Conservation (phyloP, 139 green algal species). For the Chlorella sorokiniana region DNA sequence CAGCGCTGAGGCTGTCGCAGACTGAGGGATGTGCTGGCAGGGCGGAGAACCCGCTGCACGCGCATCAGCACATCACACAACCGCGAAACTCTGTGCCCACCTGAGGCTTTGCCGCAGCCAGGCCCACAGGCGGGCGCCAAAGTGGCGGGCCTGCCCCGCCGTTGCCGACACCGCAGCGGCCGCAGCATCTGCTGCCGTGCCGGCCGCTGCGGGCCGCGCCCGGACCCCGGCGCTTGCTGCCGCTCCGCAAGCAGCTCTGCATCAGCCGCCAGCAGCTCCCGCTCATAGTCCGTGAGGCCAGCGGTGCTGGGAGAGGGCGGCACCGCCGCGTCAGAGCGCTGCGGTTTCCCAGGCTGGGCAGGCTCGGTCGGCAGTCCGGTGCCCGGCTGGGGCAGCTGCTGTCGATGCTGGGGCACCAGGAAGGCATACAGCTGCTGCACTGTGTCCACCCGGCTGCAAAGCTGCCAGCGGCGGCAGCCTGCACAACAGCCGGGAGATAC, state of each 20-base stretch:
- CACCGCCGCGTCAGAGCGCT: background rate
- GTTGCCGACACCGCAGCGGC: background rate
- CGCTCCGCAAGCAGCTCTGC: background rate
- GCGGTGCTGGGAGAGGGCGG: background rate
- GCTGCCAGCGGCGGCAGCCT: background rate
- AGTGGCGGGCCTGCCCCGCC: background rate
- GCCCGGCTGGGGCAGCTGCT: background rate
- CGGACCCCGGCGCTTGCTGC: background rate
- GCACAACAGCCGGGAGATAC: background rate
- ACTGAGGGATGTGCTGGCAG: background rate
- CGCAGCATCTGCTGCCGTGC: background rate
- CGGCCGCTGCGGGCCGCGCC: background rate
- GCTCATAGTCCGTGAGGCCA: conserved; percentile 12
- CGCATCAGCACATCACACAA: background rate
- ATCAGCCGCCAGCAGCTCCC: conserved; percentile 2
- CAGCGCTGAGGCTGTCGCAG: background rate
- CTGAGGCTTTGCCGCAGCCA: conserved; percentile 7
- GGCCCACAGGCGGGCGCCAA: background rate
- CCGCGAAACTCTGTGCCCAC: too few species aligned
- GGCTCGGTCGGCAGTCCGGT: background rate
- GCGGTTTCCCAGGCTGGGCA: background rate
- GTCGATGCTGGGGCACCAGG: background rate
- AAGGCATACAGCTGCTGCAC: conserved; percentile 1
- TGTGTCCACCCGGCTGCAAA: background rate
- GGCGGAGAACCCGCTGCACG: background rate